These are phyloP conservation scores for Choiromyces venosus DNA, from an alignment of 495 filamentous ascomycete species.

Conservation along the genomic window DNA sequence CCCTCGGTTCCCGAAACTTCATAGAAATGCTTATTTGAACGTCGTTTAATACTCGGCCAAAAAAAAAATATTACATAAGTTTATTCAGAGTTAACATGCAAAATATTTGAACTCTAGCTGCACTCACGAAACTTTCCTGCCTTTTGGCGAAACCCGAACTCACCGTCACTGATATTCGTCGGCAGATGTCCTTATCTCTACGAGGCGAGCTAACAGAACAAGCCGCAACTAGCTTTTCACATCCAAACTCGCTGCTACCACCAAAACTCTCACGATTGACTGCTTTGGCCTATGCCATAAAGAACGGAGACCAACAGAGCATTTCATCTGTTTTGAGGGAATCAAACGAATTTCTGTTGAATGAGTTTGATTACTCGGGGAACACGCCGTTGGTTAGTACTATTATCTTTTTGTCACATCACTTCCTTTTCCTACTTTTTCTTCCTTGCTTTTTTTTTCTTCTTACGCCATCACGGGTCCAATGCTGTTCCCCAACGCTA, in stretches of 20 bases:
- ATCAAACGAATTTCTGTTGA: slow-evolving; percentile 62
- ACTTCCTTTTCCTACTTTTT: slow-evolving; percentile 19
- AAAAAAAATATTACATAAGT: no score
- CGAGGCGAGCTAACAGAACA: slow-evolving; percentile 81
- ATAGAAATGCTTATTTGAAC: slow-evolving; percentile 26
- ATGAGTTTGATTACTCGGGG: slow-evolving; percentile 76
- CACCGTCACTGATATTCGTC: slow-evolving; percentile 57
- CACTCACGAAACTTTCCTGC: slow-evolving; percentile 88
- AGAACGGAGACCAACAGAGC: slow-evolving; percentile 60
- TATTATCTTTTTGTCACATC: slow-evolving; percentile 23
- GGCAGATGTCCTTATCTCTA: slow-evolving; percentile 67
- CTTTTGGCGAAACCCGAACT: slow-evolving; percentile 65
- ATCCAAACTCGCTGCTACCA: slow-evolving; percentile 56
- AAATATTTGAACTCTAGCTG: slow-evolving; percentile 48
- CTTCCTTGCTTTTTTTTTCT: slow-evolving; percentile 4
- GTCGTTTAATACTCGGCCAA: slow-evolving; percentile 8
- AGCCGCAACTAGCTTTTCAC: slow-evolving; percentile 50
- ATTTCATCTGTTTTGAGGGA: slow-evolving; percentile 61
- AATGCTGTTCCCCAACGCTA: neutral
- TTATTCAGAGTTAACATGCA: neutral
- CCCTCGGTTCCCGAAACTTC: slow-evolving; percentile 17
- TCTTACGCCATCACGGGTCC: slow-evolving; percentile 7
- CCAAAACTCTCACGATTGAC: slow-evolving; percentile 56
- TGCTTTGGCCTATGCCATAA: slow-evolving; percentile 74
- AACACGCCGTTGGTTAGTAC: slow-evolving; percentile 72